These are phyloP conservation scores for Beauveria sp. DNA, from an alignment of 2,329 filamentous ascomycete genomes.

Conservation along the genomic window DNA sequence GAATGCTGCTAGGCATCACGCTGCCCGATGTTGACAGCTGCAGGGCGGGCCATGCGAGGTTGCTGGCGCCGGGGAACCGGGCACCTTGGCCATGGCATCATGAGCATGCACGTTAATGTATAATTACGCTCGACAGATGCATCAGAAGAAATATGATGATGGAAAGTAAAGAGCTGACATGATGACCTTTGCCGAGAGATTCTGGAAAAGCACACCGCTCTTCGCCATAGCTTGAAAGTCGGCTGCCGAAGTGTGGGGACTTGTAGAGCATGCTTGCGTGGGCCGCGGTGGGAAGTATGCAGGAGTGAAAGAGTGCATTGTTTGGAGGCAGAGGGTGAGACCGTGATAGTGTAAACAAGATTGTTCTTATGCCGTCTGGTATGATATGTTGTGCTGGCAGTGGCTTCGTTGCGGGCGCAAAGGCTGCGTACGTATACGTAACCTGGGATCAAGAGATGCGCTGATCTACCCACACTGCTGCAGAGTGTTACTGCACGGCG, in stretches of 20 bases:
- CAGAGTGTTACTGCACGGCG: not conserved
- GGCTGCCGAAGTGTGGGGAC: not conserved
- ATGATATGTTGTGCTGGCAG: constrained; percentile 1
- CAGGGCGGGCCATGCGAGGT: not conserved
- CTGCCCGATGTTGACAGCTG: not conserved
- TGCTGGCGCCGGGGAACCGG: not conserved
- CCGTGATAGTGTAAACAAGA: not conserved
- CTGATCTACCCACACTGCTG: too few relatives aligned
- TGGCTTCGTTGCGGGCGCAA: not conserved
- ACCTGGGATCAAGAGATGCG: not conserved
- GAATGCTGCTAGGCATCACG: not conserved
- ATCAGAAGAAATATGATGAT: not conserved
- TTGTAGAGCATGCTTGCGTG: not conserved
- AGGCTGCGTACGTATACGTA: not conserved
- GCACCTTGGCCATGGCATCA: not conserved
- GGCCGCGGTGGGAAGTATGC: not conserved
- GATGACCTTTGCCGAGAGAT: not conserved
- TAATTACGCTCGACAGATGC: not conserved
- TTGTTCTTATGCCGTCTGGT: not conserved
- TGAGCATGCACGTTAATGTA: not conserved
- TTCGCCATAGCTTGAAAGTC: not conserved
- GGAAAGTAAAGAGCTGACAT: not conserved
- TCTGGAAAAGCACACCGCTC: not conserved
- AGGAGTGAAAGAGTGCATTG: not conserved
- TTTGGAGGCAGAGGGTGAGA: not conserved